A percentile compares a stretch with the other conserved stretches of the same genome.
These are phyloP conservation scores for Spinacia oleracea DNA, from an alignment of 179 eudicot genomes.

Conservation along the genomic window DNA sequence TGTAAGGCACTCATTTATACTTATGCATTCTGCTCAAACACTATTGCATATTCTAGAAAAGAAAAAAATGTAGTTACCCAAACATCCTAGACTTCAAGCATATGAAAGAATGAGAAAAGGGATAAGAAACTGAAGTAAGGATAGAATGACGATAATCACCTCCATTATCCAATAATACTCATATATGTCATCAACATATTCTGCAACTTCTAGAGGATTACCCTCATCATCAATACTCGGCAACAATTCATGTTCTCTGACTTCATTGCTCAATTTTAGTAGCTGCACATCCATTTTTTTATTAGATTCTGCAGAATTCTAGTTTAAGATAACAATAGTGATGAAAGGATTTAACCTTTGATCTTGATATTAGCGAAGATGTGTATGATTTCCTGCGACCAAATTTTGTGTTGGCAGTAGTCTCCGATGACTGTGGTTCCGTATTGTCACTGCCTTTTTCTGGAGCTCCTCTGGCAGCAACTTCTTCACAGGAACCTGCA, in stretches of 20 bases:
- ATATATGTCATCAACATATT: slow-evolving; percentile 94
- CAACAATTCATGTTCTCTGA: slow-evolving; percentile 42
- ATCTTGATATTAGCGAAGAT: slow-evolving; percentile 56
- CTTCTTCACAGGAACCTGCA: slow-evolving; percentile 30
- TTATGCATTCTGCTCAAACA: neutral
- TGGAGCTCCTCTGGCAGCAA: slow-evolving; percentile 28
- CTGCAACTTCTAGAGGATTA: slow-evolving; percentile 93
- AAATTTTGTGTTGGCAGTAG: slow-evolving; percentile 42
- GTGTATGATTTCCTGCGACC: slow-evolving; percentile 81
- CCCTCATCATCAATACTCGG: slow-evolving; percentile 66
- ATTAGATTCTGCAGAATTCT: slow-evolving; percentile 15
- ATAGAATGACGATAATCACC: slow-evolving; percentile 39
- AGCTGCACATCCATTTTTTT: slow-evolving; percentile 45
- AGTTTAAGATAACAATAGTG: neutral
- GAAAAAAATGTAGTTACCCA: neutral
- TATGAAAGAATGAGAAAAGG: neutral
- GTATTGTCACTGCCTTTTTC: slow-evolving; percentile 28
- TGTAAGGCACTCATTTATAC: neutral
- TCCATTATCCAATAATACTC: slow-evolving; percentile 88
- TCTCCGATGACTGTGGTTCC: slow-evolving; percentile 28
- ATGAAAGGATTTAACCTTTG: slow-evolving; percentile 51
- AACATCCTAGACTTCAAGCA: neutral
- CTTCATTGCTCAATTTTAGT: slow-evolving; percentile 34
- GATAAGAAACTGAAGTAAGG: neutral
- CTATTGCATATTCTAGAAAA: neutral